Evolutionary conservation across 2,329 filamentous ascomycete species (phyloP).

Genomic region (Cryphonectria japonica): DNA sequence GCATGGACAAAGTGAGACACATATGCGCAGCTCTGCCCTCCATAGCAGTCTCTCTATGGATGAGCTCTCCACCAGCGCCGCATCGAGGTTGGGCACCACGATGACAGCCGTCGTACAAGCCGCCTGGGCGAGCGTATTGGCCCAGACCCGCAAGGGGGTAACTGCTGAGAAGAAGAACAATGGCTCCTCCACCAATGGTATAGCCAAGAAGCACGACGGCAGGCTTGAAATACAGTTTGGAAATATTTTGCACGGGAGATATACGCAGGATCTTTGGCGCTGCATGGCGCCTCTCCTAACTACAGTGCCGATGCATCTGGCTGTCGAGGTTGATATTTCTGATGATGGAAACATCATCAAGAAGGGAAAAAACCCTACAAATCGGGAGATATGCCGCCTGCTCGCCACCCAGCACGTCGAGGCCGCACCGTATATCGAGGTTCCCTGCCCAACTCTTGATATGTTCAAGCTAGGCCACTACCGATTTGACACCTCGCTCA

Average conservation of each 20-base stretch:
- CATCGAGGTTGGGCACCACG: not conserved
- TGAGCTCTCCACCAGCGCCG: too few species aligned
- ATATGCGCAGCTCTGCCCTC: slow-evolving; percentile 15
- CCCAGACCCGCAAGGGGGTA: not conserved
- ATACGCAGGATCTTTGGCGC: too few species aligned
- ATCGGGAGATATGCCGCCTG: not conserved
- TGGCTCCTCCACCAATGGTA: too few species aligned
- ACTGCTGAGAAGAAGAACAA: too few species aligned
- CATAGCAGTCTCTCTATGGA: too few species aligned
- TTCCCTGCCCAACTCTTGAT: slow-evolving; percentile 25
- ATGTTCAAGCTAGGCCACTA: too few species aligned
- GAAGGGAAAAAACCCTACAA: not conserved
- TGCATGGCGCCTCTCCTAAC: slow-evolving; percentile 8
- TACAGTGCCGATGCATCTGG: slow-evolving; percentile 22
- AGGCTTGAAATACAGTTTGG: too few species aligned
- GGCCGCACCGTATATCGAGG: slow-evolving; percentile 25
- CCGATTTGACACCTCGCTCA: not conserved
- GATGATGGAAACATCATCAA: not conserved
- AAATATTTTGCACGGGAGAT: too few species aligned
- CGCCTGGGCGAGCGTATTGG: slow-evolving; percentile 26
- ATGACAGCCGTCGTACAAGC: slow-evolving; percentile 24
- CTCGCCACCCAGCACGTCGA: slow-evolving; percentile 22
- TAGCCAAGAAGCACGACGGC: too few species aligned
- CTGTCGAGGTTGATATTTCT: not conserved
- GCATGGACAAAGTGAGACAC: slow-evolving; percentile 13